A percentile compares a stretch with the other conserved stretches of the same genome.
These are phyloP conservation scores for Oryza meridionalis DNA, from an alignment of 176 grass and related monocot species.

Conservation along the genomic window DNA sequence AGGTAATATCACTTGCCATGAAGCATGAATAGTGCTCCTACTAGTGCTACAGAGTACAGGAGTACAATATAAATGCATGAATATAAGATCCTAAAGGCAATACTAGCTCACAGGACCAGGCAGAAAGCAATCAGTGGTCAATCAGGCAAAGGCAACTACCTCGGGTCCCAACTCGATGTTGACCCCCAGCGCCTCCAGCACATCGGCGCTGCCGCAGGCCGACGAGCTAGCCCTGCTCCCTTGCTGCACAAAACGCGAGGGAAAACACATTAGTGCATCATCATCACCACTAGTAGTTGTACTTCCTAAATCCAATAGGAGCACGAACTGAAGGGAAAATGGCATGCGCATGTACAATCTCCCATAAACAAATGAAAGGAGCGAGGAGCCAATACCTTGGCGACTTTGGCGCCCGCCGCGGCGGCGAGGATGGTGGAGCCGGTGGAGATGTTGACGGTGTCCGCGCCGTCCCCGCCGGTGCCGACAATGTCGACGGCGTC, in stretches of 20 bases:
- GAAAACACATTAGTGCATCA: neutral
- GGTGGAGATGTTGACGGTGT: slow-evolving; percentile 99
- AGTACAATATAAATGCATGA: neutral
- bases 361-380: neutral
- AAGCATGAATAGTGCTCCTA: neutral
- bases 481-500: slow-evolving; percentile 89
- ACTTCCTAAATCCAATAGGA: neutral
- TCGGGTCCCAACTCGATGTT: slow-evolving; percentile 85
- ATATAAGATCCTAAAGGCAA: neutral
- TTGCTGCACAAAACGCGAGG: slow-evolving; percentile 60
- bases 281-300: neutral
- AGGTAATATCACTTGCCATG: neutral
- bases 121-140: neutral
- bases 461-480: slow-evolving; percentile 81
- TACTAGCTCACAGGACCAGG: neutral
- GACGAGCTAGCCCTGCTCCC: slow-evolving; percentile 94
- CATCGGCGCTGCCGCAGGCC: slow-evolving; percentile 96
- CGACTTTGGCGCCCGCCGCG: slow-evolving; percentile 79
- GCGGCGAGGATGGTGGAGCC: slow-evolving; percentile 86
- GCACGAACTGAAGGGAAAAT: neutral
- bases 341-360: neutral
- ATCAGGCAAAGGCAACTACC: slow-evolving; percentile 42
- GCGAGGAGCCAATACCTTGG: slow-evolving; percentile 56
- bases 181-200: slow-evolving; percentile 81
- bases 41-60: neutral